Percentiles rank a stretch among this genome's conserved stretches.
Evolutionary conservation across 2,329 filamentous ascomycete genomes (phyloP).

Genomic region (Aureobasidium melanogenum): DNA sequence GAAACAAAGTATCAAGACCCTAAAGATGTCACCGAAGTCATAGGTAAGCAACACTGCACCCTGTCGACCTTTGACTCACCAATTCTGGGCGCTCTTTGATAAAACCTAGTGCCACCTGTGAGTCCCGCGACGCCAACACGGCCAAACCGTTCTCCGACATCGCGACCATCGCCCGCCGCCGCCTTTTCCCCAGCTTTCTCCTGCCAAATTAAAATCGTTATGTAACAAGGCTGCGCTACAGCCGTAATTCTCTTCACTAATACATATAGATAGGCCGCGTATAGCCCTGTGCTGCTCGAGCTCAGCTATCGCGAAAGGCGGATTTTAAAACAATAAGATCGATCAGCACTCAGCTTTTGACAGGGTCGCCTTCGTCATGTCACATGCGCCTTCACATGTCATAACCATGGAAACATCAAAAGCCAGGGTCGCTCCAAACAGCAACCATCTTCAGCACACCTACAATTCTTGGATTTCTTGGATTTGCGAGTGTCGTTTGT

Average conservation of each 20-base stretch:
- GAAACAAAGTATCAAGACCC: neutral
- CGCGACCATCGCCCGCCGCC: neutral
- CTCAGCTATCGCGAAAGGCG: neutral
- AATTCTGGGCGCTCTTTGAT: neutral
- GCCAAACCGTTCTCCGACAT: neutral
- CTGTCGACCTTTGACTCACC: constrained; percentile 6
- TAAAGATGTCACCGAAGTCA: neutral
- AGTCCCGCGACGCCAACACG: neutral
- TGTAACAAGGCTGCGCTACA: neutral
- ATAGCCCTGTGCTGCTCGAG: neutral
- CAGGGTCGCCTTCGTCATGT: neutral
- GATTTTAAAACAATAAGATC: neutral
- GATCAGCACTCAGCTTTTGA: neutral
- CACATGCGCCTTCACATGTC: neutral
- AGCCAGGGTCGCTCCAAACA: neutral
- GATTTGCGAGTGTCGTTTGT: no score
- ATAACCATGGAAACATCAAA: neutral
- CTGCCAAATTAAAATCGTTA: neutral
- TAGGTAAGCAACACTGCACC: neutral
- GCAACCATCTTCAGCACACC: no score
- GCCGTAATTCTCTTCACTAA: neutral
- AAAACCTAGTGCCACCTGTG: constrained; percentile 5
- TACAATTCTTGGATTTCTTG: neutral
- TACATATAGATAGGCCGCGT: neutral
- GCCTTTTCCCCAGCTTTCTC: neutral